These are phyloP conservation scores for Termitomyces sp. DNA, from an alignment of 768 basidiomycete genomes.

Conservation along the genomic window DNA sequence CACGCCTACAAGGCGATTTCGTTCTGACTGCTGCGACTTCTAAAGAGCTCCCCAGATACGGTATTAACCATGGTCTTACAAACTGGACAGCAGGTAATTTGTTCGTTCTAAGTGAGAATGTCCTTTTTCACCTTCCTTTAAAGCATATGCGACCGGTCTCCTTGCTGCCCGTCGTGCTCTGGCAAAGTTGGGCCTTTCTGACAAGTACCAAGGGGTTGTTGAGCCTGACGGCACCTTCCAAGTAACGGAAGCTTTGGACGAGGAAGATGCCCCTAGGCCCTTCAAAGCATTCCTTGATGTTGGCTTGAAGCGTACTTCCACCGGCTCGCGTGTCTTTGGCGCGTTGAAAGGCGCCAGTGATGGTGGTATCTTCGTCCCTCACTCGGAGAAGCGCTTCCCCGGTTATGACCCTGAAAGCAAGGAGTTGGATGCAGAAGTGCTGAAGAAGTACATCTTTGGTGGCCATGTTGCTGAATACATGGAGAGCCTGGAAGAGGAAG, in stretches of 20 bases:
- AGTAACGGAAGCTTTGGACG: slow-evolving; percentile 81
- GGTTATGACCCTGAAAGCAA: slow-evolving; percentile 93
- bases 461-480: slow-evolving; percentile 99
- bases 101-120: slow-evolving; percentile 9
- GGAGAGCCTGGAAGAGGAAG: slow-evolving; percentile 99
- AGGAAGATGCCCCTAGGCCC: slow-evolving; percentile 92
- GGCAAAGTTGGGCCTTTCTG: slow-evolving; percentile 91
- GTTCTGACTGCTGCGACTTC: slow-evolving; percentile 86
- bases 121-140: not conserved
- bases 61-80: slow-evolving; percentile 96
- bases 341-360: slow-evolving; percentile 98
- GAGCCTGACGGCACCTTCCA: slow-evolving; percentile 87
- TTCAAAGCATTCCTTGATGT: slow-evolving; percentile 99
- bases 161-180: slow-evolving; percentile 92
- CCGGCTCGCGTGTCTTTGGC: slow-evolving; percentile 95
- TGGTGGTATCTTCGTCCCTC: slow-evolving; percentile 96
- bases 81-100: slow-evolving; percentile 91
- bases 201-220: slow-evolving; percentile 93
- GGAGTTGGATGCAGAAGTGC: slow-evolving; percentile 85
- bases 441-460: slow-evolving; percentile 97
- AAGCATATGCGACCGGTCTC: slow-evolving; percentile 96
- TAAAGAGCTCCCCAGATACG: slow-evolving; percentile 89
- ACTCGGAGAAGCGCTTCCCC: slow-evolving; percentile 97
- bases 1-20: slow-evolving; percentile 96
- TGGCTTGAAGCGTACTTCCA: slow-evolving; percentile 95